Evolutionary conservation across 345 rosid species (phyloP).

Genomic region (Leavenworthia alabamica): DNA sequence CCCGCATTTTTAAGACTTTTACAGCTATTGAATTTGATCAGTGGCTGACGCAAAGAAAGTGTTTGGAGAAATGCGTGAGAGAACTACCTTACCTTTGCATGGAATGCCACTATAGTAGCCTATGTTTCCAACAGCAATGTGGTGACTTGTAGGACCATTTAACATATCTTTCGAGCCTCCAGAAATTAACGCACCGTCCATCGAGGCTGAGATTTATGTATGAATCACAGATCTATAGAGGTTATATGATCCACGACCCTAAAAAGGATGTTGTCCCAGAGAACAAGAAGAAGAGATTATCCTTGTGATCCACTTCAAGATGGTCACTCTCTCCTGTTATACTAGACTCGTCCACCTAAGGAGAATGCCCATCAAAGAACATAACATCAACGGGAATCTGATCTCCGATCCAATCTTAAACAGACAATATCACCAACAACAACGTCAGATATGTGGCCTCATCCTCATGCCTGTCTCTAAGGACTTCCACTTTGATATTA

Average conservation of each 20-base stretch:
- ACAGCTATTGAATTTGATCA: constrained; percentile 21
- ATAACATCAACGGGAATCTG: constrained; percentile 61
- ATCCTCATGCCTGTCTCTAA: constrained; percentile 38
- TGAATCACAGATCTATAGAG: no score
- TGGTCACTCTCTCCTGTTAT: constrained; percentile 52
- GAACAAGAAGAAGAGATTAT: constrained; percentile 45
- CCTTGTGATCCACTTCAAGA: constrained; percentile 30
- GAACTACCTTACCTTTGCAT: constrained; percentile 50
- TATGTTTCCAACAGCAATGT: constrained; percentile 54
- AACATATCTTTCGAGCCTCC: no score
- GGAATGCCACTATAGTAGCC: constrained; percentile 77
- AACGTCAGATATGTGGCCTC: constrained; percentile 36
- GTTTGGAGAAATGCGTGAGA: constrained; percentile 59
- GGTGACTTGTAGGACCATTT: no score
- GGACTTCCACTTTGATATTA: constrained; percentile 45
- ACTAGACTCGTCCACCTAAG: constrained; percentile 49
- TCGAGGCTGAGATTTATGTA: no score
- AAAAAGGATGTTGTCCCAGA: no score
- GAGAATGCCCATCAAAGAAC: constrained; percentile 39
- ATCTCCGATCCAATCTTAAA: constrained; percentile 50
- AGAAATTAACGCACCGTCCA: no score
- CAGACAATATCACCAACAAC: constrained; percentile 57
- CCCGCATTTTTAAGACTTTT: constrained; percentile 42
- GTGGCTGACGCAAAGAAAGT: constrained; percentile 45
- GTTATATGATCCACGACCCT: no score